phyloP scores from a whole-genome alignment of 139 green algal species.

The Coelastrella sp. region DNA sequence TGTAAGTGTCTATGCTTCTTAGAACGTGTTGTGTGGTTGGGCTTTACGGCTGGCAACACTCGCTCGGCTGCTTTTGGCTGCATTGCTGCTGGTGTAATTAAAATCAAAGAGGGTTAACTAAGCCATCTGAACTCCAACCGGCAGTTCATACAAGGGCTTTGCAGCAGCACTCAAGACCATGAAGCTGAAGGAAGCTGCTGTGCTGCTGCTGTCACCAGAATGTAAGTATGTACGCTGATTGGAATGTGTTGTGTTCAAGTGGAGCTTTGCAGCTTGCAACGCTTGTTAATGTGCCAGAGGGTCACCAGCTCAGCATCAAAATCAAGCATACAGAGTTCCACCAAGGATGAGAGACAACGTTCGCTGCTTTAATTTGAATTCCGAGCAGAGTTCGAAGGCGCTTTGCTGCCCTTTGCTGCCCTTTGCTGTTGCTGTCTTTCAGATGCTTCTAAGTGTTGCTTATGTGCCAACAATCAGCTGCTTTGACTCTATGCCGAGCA shows the following conservation, averaged over 20 bases:
- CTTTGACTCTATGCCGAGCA: too few species aligned
- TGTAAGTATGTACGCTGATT: slow-evolving; percentile 63
- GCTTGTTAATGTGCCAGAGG: too few species aligned
- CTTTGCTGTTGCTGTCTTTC: too few species aligned
- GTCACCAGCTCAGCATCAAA: too few species aligned
- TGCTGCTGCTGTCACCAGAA: slow-evolving; percentile 70
- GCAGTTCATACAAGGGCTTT: slow-evolving; percentile 55
- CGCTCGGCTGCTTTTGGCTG: too few species aligned
- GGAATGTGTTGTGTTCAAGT: neutral
- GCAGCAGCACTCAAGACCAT: slow-evolving; percentile 75
- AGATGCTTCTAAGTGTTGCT: slow-evolving; percentile 12
- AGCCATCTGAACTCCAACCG: neutral
- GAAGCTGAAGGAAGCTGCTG: slow-evolving; percentile 80
- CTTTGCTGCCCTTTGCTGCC: too few species aligned
- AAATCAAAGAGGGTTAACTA: neutral
- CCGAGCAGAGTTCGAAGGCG: too few species aligned
- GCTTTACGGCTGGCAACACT: neutral
- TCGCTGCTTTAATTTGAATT: too few species aligned
- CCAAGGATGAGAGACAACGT: too few species aligned
- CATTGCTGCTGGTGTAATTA: too few species aligned
- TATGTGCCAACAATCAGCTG: too few species aligned
- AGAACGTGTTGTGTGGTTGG: neutral
- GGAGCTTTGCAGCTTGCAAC: neutral
- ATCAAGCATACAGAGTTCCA: too few species aligned
- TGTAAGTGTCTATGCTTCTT: slow-evolving; percentile 64